A percentile compares a stretch with the other conserved stretches of the same genome.
Evolutionary conservation across 306 rosid species (phyloP).

Genomic region (Oemleria cerasiformis): DNA sequence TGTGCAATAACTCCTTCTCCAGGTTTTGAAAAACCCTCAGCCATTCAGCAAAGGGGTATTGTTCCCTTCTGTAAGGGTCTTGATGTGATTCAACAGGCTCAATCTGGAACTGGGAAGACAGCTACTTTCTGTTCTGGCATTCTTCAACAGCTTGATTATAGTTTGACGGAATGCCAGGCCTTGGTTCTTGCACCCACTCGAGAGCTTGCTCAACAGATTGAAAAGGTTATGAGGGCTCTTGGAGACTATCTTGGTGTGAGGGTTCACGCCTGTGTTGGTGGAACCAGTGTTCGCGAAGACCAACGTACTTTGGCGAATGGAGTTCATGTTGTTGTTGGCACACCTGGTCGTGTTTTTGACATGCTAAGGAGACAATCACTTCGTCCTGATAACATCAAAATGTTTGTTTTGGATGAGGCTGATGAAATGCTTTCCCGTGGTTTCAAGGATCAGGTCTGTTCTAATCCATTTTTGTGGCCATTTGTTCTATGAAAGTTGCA

Average conservation of each 20-base stretch:
- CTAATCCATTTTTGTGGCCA: not conserved
- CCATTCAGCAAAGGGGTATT: conserved; percentile 84
- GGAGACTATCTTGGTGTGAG: conserved; percentile 79
- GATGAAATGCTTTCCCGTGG: conserved; percentile 86
- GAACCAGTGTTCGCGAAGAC: conserved; percentile 77
- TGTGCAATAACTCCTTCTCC: conserved; percentile 15
- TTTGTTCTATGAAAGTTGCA: not conserved
- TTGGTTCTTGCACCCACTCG: conserved; percentile 80
- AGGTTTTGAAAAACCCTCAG: conserved; percentile 81
- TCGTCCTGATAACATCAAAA: conserved; percentile 59
- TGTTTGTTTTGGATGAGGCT: conserved; percentile 88
- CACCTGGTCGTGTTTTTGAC: conserved; percentile 83
- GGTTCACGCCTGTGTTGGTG: conserved; percentile 85
- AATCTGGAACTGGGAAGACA: conserved; percentile 83
- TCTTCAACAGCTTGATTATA: conserved; percentile 71
- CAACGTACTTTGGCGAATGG: conserved; percentile 68
- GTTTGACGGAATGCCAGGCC: conserved; percentile 58
- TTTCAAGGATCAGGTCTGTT: conserved; percentile 72
- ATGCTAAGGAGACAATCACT: conserved; percentile 78
- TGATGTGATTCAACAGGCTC: conserved; percentile 84
- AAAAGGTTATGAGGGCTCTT: conserved; percentile 85
- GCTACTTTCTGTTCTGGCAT: conserved; percentile 80
- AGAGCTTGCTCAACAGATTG: conserved; percentile 82
- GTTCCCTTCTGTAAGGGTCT: conserved; percentile 75
- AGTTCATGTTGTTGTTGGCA: conserved; percentile 82